phyloP scores from a whole-genome alignment of 2,329 filamentous ascomycete genomes.

The Triangularia setosa region DNA sequence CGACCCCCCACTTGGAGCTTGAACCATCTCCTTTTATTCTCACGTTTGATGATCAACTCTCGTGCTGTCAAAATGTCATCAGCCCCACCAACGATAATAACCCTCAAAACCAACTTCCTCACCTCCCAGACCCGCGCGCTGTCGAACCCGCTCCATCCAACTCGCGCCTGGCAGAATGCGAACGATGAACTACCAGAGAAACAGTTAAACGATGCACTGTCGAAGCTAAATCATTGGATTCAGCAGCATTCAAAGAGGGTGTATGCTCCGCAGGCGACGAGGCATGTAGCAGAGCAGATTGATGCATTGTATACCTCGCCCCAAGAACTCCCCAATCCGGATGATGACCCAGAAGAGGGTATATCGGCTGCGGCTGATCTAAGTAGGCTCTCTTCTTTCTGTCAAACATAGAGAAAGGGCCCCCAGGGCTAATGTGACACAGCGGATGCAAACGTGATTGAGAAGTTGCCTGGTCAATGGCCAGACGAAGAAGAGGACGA shows the following conservation, averaged over 20 bases:
- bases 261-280: conserved; percentile 64
- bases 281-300: conserved; percentile 70
- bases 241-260: conserved; percentile 62
- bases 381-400: too few species aligned
- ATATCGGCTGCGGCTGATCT: conserved; percentile 25
- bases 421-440: too few species aligned
- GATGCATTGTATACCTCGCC: conserved; percentile 48
- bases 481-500: background rate
- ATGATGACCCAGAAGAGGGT: conserved; percentile 29
- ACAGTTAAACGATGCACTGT: conserved; percentile 53
- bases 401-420: too few species aligned
- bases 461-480: background rate
- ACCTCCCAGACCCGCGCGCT: conserved; percentile 59
- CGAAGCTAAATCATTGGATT: conserved; percentile 57
- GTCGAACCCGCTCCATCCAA: conserved; percentile 54
- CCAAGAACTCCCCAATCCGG: conserved; percentile 28
- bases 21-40: background rate
- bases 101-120: conserved; percentile 63
- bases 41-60: background rate
- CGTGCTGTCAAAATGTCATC: conserved; percentile 25
- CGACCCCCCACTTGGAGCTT: too few species aligned
- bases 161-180: conserved; percentile 48
- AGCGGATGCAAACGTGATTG: background rate
- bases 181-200: conserved; percentile 41
- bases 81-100: conserved; percentile 51